phyloP scores from a whole-genome alignment of 2,329 filamentous ascomycete genomes.

The Onygenales sp. region DNA sequence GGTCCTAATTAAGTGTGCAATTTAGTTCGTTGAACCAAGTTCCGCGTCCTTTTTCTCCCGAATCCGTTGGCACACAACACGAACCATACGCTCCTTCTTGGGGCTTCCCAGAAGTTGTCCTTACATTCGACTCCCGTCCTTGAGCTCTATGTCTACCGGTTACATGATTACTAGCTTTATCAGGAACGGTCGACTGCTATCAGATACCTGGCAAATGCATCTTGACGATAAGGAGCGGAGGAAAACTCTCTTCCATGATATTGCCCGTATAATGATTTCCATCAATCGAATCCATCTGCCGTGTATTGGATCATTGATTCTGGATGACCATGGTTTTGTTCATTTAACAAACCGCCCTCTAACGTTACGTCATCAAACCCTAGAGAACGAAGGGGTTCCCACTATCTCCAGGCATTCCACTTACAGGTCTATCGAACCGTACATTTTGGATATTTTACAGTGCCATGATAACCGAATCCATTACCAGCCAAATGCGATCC shows the following conservation, averaged over 20 bases:
- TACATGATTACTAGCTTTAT: constrained; percentile 24
- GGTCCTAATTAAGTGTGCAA: not conserved
- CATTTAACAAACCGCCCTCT: constrained; percentile 16
- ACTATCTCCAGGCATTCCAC: constrained; percentile 12
- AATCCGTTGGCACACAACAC: constrained; percentile 15
- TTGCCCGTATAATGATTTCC: constrained; percentile 11
- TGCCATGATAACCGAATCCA: constrained; percentile 14
- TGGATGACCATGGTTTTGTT: constrained; percentile 17
- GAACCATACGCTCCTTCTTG: constrained; percentile 14
- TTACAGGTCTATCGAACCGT: constrained; percentile 13
- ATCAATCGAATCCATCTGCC: constrained; percentile 14
- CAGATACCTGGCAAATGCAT: not conserved
- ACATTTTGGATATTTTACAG: constrained; percentile 13
- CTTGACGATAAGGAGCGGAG: not conserved
- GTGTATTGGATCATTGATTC: constrained; percentile 23
- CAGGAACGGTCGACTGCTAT: constrained; percentile 15
- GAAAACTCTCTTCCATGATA: constrained; percentile 12
- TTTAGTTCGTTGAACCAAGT: constrained; percentile 9
- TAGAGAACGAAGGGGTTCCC: constrained; percentile 15
- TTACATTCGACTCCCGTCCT: constrained; percentile 14
- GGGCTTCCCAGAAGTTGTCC: constrained; percentile 15
- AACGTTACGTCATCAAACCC: constrained; percentile 12
- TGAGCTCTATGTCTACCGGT: constrained; percentile 13
- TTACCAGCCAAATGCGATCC: constrained; percentile 19
- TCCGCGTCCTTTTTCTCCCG: constrained; percentile 12